Evolutionary conservation across 1,139 yeast genomes (phyloP).

Genomic region (Ogataea hybrid): DNA sequence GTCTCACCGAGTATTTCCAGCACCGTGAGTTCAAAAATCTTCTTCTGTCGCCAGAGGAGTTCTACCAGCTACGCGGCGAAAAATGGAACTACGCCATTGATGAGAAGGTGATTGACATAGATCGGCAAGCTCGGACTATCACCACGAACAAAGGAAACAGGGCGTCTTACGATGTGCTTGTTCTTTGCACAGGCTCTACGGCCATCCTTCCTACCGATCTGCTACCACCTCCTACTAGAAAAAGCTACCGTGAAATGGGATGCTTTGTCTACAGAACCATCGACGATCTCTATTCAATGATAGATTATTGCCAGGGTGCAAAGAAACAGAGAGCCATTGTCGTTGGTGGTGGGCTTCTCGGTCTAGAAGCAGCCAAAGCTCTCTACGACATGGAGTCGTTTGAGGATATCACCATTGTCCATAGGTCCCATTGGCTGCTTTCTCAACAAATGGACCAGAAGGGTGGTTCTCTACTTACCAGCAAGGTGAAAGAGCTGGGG

Average conservation of each 20-base stretch:
- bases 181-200: constrained; percentile 34
- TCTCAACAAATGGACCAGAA: constrained; percentile 35
- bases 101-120: constrained; percentile 29
- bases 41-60: constrained; percentile 32
- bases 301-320: constrained; percentile 24
- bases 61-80: constrained; percentile 30
- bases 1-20: constrained; percentile 34
- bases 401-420: constrained; percentile 33
- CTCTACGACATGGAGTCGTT: constrained; percentile 31
- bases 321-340: constrained; percentile 31
- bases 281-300: constrained; percentile 33
- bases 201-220: constrained; percentile 31
- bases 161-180: constrained; percentile 30
- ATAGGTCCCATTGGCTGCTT: constrained; percentile 33
- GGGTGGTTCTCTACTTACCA: constrained; percentile 33
- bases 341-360: constrained; percentile 37
- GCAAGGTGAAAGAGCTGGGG: constrained; percentile 32
- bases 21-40: constrained; percentile 32
- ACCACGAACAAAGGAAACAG: constrained; percentile 25
- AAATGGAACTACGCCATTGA: constrained; percentile 34
- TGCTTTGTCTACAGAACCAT: constrained; percentile 35
- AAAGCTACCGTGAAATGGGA: constrained; percentile 29
- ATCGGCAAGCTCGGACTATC: constrained; percentile 25
- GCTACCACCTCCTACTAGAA: constrained; percentile 19
- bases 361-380: constrained; percentile 38